Evolutionary conservation across 2,329 filamentous ascomycete genomes (phyloP).

Genomic region (Tothia fuscella): DNA sequence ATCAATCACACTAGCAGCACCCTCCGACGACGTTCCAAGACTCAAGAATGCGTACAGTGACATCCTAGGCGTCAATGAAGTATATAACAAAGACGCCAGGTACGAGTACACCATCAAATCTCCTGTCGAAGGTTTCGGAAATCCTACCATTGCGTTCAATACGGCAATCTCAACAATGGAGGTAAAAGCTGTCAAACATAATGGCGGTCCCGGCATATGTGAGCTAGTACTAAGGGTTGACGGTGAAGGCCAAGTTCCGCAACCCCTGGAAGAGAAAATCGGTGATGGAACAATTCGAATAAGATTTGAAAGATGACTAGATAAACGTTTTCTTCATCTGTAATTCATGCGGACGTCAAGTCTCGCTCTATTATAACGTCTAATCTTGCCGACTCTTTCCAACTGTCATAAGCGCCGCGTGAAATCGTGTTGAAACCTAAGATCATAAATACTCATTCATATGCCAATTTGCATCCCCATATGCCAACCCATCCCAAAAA

Average conservation of each 20-base stretch:
- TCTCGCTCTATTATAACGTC: too few relatives aligned
- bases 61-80: background rate
- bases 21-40: background rate
- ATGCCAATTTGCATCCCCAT: too few relatives aligned
- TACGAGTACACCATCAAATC: background rate
- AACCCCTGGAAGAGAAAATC: background rate
- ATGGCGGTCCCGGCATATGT: background rate
- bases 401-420: too few relatives aligned
- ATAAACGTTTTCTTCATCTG: too few relatives aligned
- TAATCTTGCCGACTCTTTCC: too few relatives aligned
- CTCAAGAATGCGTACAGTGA: background rate
- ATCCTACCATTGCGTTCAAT: background rate
- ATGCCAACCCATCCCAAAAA: too few relatives aligned
- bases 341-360: too few relatives aligned
- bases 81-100: background rate
- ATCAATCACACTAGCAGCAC: conserved; percentile 18
- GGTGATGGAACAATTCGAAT: background rate
- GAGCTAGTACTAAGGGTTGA: conserved; percentile 2
- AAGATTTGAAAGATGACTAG: background rate
- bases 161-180: background rate
- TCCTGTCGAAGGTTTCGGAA: background rate
- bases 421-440: too few relatives aligned
- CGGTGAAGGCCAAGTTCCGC: background rate
- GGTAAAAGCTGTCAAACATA: background rate
- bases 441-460: too few relatives aligned